Evolutionary conservation across 192 early-diverging fungal species (phyloP), one percentile per base, ranked within the genome.

Genomic region (Chytriomyces hyalinus): DNA sequence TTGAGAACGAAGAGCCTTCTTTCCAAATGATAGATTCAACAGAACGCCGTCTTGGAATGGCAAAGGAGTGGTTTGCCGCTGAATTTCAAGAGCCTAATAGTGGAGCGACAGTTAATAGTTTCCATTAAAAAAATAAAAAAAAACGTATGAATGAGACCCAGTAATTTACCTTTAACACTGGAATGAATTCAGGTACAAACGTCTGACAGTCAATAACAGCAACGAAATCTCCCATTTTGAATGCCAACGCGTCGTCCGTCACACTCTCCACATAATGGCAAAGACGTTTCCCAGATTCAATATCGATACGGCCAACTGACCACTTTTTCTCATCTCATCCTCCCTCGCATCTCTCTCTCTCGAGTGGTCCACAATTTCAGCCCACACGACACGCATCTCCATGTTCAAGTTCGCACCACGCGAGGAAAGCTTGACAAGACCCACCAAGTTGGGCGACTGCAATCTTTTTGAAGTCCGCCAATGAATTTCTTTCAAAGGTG

Each of bases 181-280:
- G 80, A 57, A 81, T 63, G 26, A 76, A 79, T 63, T 81, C 80
- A 6, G 80, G 80, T 13, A 65, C 78, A 75, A 81, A 81, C 8
- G 80, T 82, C 48, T 80, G 80, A 60, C 80, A 81, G 53, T 81
- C 80, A 65, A 81, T 81, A 13, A 81, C 67, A 36, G 63, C 79
- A 10, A 81, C 59, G 20, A 22, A 49, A 50, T 81, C 80, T 45
- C 80, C 80, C 24, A 60, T 61, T 17, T 75, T 73, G 49, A 81
- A 81, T n/a, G 22, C 15, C 43, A 78, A 77, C 49, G 13, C 24
- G 15, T 62, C 22, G 7, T 10, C 43, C 67, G 77, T 48, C 9
- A 65, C 61, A 47, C 77, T 79, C 22, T 64, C 79, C 36, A 3
- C 36, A 36, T 36, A 36, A 36, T 36, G 36, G 36, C 36, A 36